These are phyloP conservation scores for Sphagnum fallax DNA, from an alignment of 228 moss, liverwort and hornwort genomes.

Conservation along the genomic window DNA sequence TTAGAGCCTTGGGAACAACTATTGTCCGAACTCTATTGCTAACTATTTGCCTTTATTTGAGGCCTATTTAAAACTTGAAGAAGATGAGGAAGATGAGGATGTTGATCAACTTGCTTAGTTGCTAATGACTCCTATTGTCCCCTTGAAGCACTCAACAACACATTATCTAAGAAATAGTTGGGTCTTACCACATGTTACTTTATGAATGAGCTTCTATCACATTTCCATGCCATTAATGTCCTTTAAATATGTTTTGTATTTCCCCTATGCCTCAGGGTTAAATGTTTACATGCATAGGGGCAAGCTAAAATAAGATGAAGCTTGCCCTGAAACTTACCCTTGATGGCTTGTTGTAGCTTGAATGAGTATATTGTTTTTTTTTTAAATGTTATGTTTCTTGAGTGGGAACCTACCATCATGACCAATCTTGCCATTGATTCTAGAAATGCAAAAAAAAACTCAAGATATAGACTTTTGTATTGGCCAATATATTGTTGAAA, in stretches of 20 bases:
- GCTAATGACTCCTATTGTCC: slow-evolving; percentile 63
- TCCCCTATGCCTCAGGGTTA: no score
- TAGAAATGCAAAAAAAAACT: no score
- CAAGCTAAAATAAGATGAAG: no score
- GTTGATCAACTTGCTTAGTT: slow-evolving; percentile 63
- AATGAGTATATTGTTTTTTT: neutral
- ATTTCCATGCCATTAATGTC: no score
- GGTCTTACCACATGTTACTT: no score
- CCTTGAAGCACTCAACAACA: slow-evolving; percentile 67
- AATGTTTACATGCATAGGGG: no score
- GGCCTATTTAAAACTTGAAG: slow-evolving; percentile 91
- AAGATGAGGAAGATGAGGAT: slow-evolving; percentile 98
- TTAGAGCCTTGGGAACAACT: slow-evolving; percentile 84
- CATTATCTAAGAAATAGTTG: slow-evolving; percentile 75
- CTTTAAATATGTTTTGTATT: no score
- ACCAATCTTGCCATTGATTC: no score
- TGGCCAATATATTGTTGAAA: no score
- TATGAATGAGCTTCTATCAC: no score
- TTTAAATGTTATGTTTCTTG: neutral
- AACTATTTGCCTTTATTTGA: slow-evolving; percentile 85
- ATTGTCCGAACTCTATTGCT: slow-evolving; percentile 71
- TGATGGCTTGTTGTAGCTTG: neutral
- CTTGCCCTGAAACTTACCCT: no score
- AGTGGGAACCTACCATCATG: neutral
- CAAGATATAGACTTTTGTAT: no score